Evolutionary conservation across 2,329 filamentous ascomycete genomes (phyloP).

Genomic region (Cercospora sp.): DNA sequence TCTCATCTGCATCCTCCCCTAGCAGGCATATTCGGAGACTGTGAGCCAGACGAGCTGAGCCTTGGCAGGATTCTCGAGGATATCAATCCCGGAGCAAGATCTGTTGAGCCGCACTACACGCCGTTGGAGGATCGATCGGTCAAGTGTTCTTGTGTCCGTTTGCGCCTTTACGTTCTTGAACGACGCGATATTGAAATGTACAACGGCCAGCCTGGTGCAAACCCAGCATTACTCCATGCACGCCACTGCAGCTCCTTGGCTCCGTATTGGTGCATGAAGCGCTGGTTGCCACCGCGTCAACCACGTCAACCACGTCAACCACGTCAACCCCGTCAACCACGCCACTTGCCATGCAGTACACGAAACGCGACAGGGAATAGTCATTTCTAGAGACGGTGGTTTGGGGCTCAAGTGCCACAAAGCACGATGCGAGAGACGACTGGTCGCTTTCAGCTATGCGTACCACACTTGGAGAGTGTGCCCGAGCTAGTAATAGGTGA

Average conservation of each 20-base stretch:
- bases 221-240: not conserved
- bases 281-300: not conserved
- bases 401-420: not conserved
- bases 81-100: not conserved
- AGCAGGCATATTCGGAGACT: slow-evolving; percentile 6
- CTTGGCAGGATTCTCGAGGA: not conserved
- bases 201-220: not conserved
- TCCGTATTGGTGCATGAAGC: slow-evolving; percentile 1
- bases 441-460: not conserved
- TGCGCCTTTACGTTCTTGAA: slow-evolving; percentile 7
- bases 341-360: not conserved
- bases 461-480: not conserved
- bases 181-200: not conserved
- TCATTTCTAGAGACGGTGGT: not conserved
- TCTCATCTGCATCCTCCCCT: not conserved
- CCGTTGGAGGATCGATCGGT: not conserved
- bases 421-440: not conserved
- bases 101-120: not conserved
- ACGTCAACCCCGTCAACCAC: not conserved
- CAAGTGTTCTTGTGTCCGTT: not conserved
- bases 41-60: not conserved
- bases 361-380: not conserved
- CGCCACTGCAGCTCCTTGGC: not conserved
- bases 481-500: not conserved
- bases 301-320: not conserved